Evolutionary conservation across 768 basidiomycete species (phyloP), one percentile per base, ranked within the genome.

Genomic region (Mycena vulgaris): DNA sequence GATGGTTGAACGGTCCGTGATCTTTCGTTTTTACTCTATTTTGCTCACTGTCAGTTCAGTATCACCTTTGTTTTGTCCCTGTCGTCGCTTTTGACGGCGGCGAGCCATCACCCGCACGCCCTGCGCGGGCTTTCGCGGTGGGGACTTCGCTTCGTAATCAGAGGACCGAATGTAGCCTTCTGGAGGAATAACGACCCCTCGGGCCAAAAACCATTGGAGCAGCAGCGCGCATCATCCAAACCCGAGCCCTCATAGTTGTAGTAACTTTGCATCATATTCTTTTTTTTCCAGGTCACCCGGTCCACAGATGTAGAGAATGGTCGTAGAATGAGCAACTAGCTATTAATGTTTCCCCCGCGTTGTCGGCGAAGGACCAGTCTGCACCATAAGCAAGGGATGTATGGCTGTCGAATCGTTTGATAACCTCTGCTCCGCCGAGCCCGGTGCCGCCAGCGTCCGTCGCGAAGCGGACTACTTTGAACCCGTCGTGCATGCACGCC

Each of bases 401-500:
- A 75, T 99, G 97, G 62, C 83, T 85, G 68, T 95, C 91, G 73
- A 94, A 95, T 21, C 89, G 87, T 69, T 83, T 87, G 11, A 87
- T 70, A 35, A 91, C 81, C 48, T 85, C 78, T 59, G 84, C 80
- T 53, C 72, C 25, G 7, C 67, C 51, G 27, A 65, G 45, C 63
- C 78, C 35, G 40, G 75, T 23, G 70, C 71, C 53, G 33, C 55
- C 31, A 53, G 51, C 16, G 48, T 40, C 73, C 30, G 65, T 62
- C 47, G 78, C 80, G 66, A 94, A 89, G 2, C 80, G 84, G 52
- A 96, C 79, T 8, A 97, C 85, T 77, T 98, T 98, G 87, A 95
- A 97, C 13, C 97, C 97, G 71, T 96, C 96, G 77, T 97, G 97
- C 98, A 99, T 99, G 77, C 94, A 96, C 0, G 97, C 98, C n/a